Conservation (phyloP, 495 filamentous ascomycete genomes). For the Penicillium manginii region DNA sequence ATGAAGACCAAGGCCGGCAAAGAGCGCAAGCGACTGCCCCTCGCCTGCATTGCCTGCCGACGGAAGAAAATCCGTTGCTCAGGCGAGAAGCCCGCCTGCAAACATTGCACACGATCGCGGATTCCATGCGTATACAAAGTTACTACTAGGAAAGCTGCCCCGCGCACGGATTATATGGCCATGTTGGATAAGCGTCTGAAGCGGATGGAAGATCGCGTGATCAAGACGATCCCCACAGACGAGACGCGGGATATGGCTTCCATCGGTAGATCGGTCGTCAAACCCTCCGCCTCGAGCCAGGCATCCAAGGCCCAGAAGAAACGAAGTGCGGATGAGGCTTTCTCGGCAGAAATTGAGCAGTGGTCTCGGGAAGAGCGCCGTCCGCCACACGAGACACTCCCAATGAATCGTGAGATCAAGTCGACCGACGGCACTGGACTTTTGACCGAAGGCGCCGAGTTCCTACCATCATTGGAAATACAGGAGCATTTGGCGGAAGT, state of each 20-base stretch:
- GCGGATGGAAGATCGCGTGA: constrained; percentile 96
- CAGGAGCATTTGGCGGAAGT: constrained; percentile 94
- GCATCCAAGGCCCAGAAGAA: constrained; percentile 71
- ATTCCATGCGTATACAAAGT: constrained; percentile 99
- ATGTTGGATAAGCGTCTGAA: constrained; percentile 94
- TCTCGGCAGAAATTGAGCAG: constrained; percentile 77
- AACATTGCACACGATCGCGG: constrained; percentile 90
- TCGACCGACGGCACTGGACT: constrained; percentile 69
- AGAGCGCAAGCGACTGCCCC: constrained; percentile 87
- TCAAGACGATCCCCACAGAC: constrained; percentile 91
- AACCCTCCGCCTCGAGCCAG: constrained; percentile 69
- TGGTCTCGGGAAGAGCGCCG: constrained; percentile 69
- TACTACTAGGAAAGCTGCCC: constrained; percentile 92
- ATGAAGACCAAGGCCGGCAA: constrained; percentile 98
- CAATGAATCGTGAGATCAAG: constrained; percentile 62
- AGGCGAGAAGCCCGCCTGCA: constrained; percentile 95
- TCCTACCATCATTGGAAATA: constrained; percentile 82
- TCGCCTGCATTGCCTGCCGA: constrained; percentile 95
- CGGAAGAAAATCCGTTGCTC: constrained; percentile 98
- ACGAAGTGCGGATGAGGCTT: constrained; percentile 84
- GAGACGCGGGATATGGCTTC: constrained; percentile 62
- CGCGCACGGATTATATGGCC: constrained; percentile 97
- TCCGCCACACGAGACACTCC: constrained; percentile 53
- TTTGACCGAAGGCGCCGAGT: constrained; percentile 78
- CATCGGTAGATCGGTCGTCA: constrained; percentile 77